Percentiles rank a stretch among this genome's conserved stretches.
These are phyloP conservation scores for Esteya vermicola DNA, from an alignment of 2,329 filamentous ascomycete genomes.

Conservation along the genomic window DNA sequence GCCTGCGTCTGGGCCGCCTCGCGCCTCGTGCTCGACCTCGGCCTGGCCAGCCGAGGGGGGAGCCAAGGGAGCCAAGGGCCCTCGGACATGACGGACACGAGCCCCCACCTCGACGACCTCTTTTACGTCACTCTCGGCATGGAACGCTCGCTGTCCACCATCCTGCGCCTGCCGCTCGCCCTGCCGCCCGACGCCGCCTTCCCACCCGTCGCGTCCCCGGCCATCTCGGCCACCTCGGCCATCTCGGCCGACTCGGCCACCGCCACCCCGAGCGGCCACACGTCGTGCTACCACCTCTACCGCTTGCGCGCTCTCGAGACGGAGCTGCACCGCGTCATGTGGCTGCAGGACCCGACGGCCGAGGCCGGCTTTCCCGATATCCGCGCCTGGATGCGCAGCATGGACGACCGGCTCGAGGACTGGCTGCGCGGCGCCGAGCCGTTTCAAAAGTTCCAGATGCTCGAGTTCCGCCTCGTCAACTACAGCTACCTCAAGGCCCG, in stretches of 20 bases:
- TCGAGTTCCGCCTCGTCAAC: constrained; percentile 1
- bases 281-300: not conserved
- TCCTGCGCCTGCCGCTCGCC: not conserved
- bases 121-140: not conserved
- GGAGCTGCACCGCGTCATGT: constrained; percentile 1
- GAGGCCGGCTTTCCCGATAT: not conserved
- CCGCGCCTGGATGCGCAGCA: not conserved
- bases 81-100: not conserved
- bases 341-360: not conserved
- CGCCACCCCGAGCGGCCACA: not conserved
- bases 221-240: not conserved
- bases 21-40: not conserved
- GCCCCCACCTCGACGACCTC: too few species aligned
- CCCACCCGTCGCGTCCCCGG: not conserved
- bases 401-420: not conserved
- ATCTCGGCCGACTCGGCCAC: too few species aligned
- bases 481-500: constrained; percentile 1
- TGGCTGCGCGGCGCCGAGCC: not conserved
- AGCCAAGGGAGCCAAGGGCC: not conserved
- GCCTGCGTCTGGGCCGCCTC: not conserved
- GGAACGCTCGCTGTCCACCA: not conserved
- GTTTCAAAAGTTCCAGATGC: not conserved
- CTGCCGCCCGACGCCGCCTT: not conserved
- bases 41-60: not conserved
- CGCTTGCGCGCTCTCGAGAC: constrained; percentile 1